These are phyloP conservation scores for Penicillium nucicola DNA, from an alignment of 495 filamentous ascomycete species.

Conservation along the genomic window DNA sequence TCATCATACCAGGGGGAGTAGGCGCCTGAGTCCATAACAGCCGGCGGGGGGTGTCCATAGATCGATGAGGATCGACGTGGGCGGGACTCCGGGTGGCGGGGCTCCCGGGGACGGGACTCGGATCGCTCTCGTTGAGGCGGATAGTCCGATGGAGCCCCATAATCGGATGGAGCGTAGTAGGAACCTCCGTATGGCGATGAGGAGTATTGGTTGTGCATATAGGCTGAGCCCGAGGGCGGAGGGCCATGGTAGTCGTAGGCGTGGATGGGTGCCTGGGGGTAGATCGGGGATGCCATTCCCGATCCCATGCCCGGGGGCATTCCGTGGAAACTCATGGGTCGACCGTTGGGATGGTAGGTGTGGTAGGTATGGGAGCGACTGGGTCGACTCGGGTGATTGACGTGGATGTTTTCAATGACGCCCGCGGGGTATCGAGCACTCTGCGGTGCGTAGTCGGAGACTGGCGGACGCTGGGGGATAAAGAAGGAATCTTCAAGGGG, in stretches of 20 bases:
- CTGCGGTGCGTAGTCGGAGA: slow-evolving; percentile 33
- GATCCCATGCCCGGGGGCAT: slow-evolving; percentile 29
- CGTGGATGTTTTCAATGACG: slow-evolving; percentile 25
- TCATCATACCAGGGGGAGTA: slow-evolving; percentile 28
- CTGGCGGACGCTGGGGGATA: slow-evolving; percentile 20
- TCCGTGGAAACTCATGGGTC: slow-evolving; percentile 46
- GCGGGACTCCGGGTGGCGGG: slow-evolving; percentile 6
- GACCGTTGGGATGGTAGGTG: slow-evolving; percentile 31
- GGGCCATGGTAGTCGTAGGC: slow-evolving; percentile 34
- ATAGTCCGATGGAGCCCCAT: slow-evolving; percentile 19
- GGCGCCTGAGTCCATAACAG: slow-evolving; percentile 26
- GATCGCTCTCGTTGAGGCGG: slow-evolving; percentile 34
- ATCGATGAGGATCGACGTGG: slow-evolving; percentile 28
- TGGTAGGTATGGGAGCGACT: slow-evolving; percentile 35
- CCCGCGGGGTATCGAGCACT: slow-evolving; percentile 22
- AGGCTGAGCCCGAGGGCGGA: slow-evolving; percentile 37
- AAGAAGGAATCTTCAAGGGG: slow-evolving; percentile 30
- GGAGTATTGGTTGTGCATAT: slow-evolving; percentile 27
- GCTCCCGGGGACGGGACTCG: slow-evolving; percentile 31
- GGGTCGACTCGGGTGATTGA: slow-evolving; percentile 22
- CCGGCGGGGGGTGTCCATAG: slow-evolving; percentile 28
- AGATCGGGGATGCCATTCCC: slow-evolving; percentile 23
- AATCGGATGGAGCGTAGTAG: slow-evolving; percentile 25
- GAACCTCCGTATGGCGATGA: slow-evolving; percentile 27
- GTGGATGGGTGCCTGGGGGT: slow-evolving; percentile 23